These are phyloP conservation scores for Sporothrix schenckii DNA, from an alignment of 2,329 filamentous ascomycete species.

Conservation along the genomic window DNA sequence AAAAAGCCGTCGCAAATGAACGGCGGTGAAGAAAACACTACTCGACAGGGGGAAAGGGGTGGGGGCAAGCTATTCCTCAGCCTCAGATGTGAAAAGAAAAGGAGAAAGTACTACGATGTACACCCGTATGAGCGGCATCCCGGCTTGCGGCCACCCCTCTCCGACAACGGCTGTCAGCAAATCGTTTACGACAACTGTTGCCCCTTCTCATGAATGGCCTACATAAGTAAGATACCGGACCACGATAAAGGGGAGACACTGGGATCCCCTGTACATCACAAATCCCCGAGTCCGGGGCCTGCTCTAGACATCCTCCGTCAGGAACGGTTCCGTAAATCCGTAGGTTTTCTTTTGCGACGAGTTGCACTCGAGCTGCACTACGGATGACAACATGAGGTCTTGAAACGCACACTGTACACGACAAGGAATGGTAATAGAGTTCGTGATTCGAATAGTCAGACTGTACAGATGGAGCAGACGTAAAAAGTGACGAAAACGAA, in stretches of 20 bases:
- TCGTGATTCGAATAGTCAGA: not conserved
- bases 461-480: slow-evolving; percentile 1
- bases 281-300: not conserved
- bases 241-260: not conserved
- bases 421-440: not conserved
- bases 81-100: not conserved
- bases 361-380: not conserved
- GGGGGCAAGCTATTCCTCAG: not conserved
- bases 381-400: not conserved
- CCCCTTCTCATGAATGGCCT: not conserved
- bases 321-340: not conserved
- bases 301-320: slow-evolving; percentile 9
- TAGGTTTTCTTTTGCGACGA: not conserved
- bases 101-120: not conserved
- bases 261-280: not conserved
- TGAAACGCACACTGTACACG: not conserved
- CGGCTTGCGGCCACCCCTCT: not conserved
- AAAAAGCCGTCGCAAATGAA: slow-evolving; percentile 5
- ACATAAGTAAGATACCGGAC: not conserved
- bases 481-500: not conserved
- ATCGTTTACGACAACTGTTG: not conserved
- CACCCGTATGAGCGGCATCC: not conserved
- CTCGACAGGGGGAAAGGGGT: not conserved
- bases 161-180: slow-evolving; percentile 14
- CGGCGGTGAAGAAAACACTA: slow-evolving; percentile 1